phyloP scores from a whole-genome alignment of 2,329 filamentous ascomycete genomes.

The Penicillium sp. region DNA sequence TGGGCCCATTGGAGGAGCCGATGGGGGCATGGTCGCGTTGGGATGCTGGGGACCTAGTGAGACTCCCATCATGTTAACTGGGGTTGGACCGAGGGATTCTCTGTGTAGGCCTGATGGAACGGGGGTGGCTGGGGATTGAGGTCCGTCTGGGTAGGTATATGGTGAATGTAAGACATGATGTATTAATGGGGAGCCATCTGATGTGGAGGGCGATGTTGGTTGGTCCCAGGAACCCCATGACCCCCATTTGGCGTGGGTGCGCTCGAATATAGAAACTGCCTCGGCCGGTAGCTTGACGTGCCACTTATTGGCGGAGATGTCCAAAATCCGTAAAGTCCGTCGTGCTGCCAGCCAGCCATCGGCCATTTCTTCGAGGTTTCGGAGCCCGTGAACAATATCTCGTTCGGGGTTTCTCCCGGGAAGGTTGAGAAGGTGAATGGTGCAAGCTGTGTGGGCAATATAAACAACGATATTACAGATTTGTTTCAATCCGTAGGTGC shows the following conservation, averaged over 20 bases:
- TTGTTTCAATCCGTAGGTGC: conserved; percentile 83
- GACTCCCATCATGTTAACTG: conserved; percentile 8
- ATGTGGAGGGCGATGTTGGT: conserved; percentile 32
- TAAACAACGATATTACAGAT: conserved; percentile 98
- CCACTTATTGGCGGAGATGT: conserved; percentile 85
- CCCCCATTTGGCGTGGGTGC: conserved; percentile 79
- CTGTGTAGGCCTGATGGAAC: conserved; percentile 5
- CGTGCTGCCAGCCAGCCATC: conserved; percentile 92
- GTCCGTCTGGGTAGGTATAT: background rate
- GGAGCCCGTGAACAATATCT: conserved; percentile 87
- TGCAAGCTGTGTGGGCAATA: conserved; percentile 90
- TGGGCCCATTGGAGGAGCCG: conserved; percentile 22
- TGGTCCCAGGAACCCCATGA: conserved; percentile 57
- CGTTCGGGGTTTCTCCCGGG: conserved; percentile 87
- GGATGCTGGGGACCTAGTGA: conserved; percentile 18
- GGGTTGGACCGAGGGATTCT: conserved; percentile 7
- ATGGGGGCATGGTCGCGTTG: conserved; percentile 12
- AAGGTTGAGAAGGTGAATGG: conserved; percentile 88
- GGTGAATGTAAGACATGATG: conserved; percentile 1
- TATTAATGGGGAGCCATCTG: conserved; percentile 26
- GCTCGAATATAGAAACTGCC: conserved; percentile 70
- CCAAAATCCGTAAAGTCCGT: conserved; percentile 80
- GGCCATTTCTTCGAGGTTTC: conserved; percentile 91
- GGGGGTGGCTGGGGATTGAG: conserved; percentile 9
- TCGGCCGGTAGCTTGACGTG: conserved; percentile 83